phyloP scores from a whole-genome alignment of 1,284 basidiomycete species.

The Irpex rosettiformis region DNA sequence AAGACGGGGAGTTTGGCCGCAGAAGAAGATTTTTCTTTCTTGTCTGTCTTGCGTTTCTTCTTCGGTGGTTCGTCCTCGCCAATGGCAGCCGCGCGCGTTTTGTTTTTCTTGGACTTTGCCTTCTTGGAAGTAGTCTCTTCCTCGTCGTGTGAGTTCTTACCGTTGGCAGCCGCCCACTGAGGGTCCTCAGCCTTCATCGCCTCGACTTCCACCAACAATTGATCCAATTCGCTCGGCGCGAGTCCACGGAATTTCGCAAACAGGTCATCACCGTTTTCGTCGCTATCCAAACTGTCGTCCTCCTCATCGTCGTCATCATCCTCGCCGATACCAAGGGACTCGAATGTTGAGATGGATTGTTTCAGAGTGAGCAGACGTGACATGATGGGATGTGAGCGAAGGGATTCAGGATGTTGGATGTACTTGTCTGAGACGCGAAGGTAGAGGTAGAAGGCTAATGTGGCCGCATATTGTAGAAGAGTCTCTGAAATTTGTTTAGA shows the following conservation, averaged over 20 bases:
- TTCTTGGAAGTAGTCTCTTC: conserved; percentile 19
- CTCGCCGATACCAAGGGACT: conserved; percentile 66
- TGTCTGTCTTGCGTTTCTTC: conserved; percentile 28
- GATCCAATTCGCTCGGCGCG: conserved; percentile 52
- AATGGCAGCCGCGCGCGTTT: conserved; percentile 7
- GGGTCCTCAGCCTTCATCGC: conserved; percentile 21
- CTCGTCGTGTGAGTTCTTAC: conserved; percentile 11
- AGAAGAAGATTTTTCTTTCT: background rate
- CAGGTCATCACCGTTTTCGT: conserved; percentile 29
- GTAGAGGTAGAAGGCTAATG: conserved; percentile 91
- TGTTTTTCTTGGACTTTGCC: conserved; percentile 12
- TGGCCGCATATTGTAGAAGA: conserved; percentile 85
- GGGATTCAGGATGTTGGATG: conserved; percentile 55
- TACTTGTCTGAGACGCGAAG: conserved; percentile 72
- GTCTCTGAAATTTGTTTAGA: conserved; percentile 55
- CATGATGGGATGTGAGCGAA: conserved; percentile 78
- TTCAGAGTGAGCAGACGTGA: conserved; percentile 84
- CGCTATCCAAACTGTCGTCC: conserved; percentile 11
- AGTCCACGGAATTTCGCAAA: conserved; percentile 17
- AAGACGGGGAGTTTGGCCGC: conserved; percentile 42
- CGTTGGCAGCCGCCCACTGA: conserved; percentile 22
- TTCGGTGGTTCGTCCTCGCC: conserved; percentile 26
- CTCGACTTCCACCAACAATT: conserved; percentile 47
- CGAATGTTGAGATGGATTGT: conserved; percentile 77
- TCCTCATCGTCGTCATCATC: conserved; percentile 7